phyloP scores from a whole-genome alignment of 1,284 basidiomycete genomes.

The Fistulina hepatica region DNA sequence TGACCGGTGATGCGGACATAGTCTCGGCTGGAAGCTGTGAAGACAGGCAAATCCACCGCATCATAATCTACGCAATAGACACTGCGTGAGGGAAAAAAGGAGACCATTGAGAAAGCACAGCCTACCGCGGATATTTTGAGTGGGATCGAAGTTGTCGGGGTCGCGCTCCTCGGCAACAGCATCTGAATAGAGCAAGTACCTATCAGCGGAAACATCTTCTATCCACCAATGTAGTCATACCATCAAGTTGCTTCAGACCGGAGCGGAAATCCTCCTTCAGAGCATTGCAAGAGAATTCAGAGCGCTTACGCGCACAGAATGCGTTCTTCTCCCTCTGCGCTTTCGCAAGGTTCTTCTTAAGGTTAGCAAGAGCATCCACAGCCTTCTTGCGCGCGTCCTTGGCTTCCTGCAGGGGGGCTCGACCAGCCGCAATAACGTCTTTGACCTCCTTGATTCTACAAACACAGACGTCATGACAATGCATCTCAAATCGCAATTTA shows the following conservation, averaged over 20 bases:
- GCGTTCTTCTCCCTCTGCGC: conserved; percentile 49
- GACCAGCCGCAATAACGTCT: conserved; percentile 29
- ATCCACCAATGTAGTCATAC: conserved; percentile 20
- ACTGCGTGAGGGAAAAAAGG: conserved; percentile 1
- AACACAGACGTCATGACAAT: neutral
- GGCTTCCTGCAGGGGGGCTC: conserved; percentile 28
- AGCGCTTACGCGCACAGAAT: conserved; percentile 47
- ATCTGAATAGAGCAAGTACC: conserved; percentile 31
- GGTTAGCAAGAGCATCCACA: conserved; percentile 30
- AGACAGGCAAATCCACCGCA: conserved; percentile 48
- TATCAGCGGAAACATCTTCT: conserved; percentile 1
- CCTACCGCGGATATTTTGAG: conserved; percentile 37
- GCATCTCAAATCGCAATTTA: neutral
- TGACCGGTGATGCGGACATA: conserved; percentile 43
- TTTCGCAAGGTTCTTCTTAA: conserved; percentile 35
- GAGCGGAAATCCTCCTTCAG: conserved; percentile 49
- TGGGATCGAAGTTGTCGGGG: conserved; percentile 43
- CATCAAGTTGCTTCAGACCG: conserved; percentile 48
- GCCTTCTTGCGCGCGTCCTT: conserved; percentile 37
- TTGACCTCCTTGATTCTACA: conserved; percentile 28
- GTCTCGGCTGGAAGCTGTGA: conserved; percentile 50
- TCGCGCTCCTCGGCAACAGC: conserved; percentile 45
- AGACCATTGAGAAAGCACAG: conserved; percentile 3
- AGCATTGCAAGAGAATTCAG: conserved; percentile 45
- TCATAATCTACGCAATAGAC: conserved; percentile 34